Conservation (phyloP, 768 basidiomycete genomes). For the Arthromyces matolae region DNA sequence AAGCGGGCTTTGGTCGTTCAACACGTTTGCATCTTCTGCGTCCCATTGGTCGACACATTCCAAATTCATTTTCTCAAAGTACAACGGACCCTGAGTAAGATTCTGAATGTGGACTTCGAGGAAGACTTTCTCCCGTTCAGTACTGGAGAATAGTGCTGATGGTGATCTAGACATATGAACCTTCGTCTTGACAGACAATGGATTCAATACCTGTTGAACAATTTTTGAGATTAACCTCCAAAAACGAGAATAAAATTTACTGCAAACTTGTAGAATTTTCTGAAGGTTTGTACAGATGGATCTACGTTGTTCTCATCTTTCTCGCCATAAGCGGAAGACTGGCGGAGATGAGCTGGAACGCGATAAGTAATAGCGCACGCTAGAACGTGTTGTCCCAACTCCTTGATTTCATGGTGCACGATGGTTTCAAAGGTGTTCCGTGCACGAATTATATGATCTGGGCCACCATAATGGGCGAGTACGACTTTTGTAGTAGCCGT, state of each 20-base stretch:
- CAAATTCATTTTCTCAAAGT: conserved; percentile 78
- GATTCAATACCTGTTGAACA: conserved; percentile 78
- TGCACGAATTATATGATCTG: conserved; percentile 41
- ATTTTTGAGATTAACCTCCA: background rate
- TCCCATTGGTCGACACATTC: conserved; percentile 69
- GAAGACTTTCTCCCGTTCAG: conserved; percentile 78
- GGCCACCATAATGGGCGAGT: conserved; percentile 61
- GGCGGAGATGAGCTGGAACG: conserved; percentile 56
- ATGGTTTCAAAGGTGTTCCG: conserved; percentile 64
- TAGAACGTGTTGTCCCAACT: conserved; percentile 87
- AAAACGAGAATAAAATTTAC: conserved; percentile 41
- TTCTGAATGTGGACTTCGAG: conserved; percentile 94
- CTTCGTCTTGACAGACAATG: conserved; percentile 92
- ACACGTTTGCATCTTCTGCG: conserved; percentile 50
- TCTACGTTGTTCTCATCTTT: conserved; percentile 55
- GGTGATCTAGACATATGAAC: conserved; percentile 77
- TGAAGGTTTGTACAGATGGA: conserved; percentile 62
- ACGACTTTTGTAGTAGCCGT: conserved; percentile 64
- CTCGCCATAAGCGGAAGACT: conserved; percentile 43
- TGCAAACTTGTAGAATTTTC: conserved; percentile 89
- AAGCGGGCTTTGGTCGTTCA: conserved; percentile 32
- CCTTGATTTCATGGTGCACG: conserved; percentile 88
- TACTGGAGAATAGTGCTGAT: conserved; percentile 57
- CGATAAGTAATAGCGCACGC: conserved; percentile 83
- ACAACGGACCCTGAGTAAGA: conserved; percentile 69